Base-by-base conservation (phyloP, 192 early-diverging fungal genomes). In the Podila clonocystis region DNA sequence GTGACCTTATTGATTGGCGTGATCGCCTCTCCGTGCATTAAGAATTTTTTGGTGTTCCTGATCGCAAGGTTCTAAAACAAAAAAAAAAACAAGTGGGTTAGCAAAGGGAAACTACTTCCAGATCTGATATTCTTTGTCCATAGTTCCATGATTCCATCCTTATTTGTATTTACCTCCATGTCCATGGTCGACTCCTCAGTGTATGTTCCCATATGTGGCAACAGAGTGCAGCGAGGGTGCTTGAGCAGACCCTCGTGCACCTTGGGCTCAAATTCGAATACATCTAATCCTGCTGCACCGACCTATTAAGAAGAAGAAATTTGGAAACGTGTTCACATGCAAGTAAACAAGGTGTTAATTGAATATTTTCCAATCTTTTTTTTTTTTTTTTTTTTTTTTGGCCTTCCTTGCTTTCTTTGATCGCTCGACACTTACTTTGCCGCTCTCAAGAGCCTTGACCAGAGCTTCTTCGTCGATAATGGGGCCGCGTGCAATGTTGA, bases 401-500 rank as follows among this genome's bases (percentile, higher is more conserved):
- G 31, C 11, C 70, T 60, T 58, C 80, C 73, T 73, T 71, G n/a
- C n/a, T n/a, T n/a, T n/a, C n/a, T n/a, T 24, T 9, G 34, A 36
- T 36, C 34, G 9, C 1, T 77, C 82, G 33, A 60, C 52, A 34
- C 50, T 67, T 58, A 89, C 83, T 69, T 83, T 87, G 22, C 88
- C 87, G 17, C 75, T 76, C 19, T 88, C 83, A 31, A 89, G 65
- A 38, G 86, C 83, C 34, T 80, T 76, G 12, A 85, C 84, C 45
- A 89, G 72, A 5, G 86, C 88, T 36, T 69, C 79, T 57, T 89
- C 88, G 38, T 88, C 74, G 30, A 89, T 71, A 0, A 89, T 70
- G 12, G 82, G 70, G 6, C 88, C 88, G 4, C 87, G 83, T 12
- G 85, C 68, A 48, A 85, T 85, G 71, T 89, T 89, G 30, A 89